Conservation (phyloP, 176 grass and related monocot species). For the Tillandsia leiboldiana region DNA sequence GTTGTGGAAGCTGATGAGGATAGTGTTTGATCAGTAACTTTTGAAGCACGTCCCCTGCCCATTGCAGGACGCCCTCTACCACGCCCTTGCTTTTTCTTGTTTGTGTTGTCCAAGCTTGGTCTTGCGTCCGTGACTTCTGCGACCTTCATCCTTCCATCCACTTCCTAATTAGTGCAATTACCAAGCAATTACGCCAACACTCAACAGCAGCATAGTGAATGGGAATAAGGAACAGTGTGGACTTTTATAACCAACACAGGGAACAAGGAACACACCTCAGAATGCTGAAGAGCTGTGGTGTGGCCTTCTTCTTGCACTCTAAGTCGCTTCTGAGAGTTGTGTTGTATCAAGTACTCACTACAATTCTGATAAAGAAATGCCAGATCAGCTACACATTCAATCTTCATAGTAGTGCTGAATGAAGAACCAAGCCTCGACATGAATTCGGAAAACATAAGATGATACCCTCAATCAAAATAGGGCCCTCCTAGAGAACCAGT, state of each 20-base stretch:
- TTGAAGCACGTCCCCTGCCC: constrained; percentile 66
- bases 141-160: constrained; percentile 44
- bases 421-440: not conserved
- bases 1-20: constrained; percentile 26
- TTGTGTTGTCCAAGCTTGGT: constrained; percentile 42
- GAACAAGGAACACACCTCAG: constrained; percentile 39
- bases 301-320: constrained; percentile 52
- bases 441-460: not conserved
- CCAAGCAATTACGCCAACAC: not conserved
- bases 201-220: not conserved
- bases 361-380: constrained; percentile 46
- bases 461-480: too few species aligned
- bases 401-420: not conserved
- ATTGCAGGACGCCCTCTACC: constrained; percentile 67
- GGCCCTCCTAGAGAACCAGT: too few species aligned
- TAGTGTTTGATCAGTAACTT: constrained; percentile 50
- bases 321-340: constrained; percentile 65
- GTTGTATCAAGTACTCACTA: constrained; percentile 79
- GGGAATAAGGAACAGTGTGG: not conserved
- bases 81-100: constrained; percentile 67
- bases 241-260: not conserved
- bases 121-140: constrained; percentile 41
- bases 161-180: constrained; percentile 29
- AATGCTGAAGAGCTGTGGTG: constrained; percentile 31
- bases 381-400: constrained; percentile 6